Conservation (phyloP, 2,329 filamentous ascomycete species). For the Didymella exigua region DNA sequence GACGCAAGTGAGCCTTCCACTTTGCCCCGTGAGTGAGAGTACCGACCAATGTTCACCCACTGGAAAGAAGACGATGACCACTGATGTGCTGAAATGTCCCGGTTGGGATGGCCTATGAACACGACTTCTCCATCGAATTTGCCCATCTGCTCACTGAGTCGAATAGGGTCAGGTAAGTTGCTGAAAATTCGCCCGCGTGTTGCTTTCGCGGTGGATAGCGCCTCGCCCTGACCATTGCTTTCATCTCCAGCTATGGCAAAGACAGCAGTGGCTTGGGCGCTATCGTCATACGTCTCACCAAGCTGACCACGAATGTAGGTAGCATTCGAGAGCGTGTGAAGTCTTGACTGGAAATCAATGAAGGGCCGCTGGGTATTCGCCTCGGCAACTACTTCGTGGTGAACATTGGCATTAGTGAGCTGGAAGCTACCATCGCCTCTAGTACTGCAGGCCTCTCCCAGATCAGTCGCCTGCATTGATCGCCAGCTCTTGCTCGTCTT, state of each 20-base stretch:
- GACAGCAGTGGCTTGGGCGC: neutral
- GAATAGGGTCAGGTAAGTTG: conserved; percentile 50
- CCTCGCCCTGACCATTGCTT: neutral
- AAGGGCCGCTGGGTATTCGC: neutral
- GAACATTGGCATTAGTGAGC: neutral
- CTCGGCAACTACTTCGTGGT: no score
- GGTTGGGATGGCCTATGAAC: conserved; percentile 56
- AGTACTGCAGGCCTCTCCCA: conserved; percentile 14
- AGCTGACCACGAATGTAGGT: neutral
- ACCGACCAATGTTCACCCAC: conserved; percentile 55
- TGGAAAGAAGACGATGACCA: conserved; percentile 50
- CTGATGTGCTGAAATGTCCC: conserved; percentile 55
- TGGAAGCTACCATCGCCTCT: conserved; percentile 2
- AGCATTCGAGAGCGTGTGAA: neutral
- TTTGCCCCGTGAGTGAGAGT: conserved; percentile 49
- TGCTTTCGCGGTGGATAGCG: neutral
- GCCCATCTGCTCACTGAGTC: conserved; percentile 40
- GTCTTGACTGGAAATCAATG: neutral
- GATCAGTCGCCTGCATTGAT: conserved; percentile 27
- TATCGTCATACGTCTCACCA: neutral
- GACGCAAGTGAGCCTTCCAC: conserved; percentile 53
- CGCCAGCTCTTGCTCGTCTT: conserved; percentile 32
- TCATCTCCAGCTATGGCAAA: neutral
- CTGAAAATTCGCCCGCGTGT: conserved; percentile 49
- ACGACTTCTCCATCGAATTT: conserved; percentile 50